Conservation (phyloP, 139 green algal species). For the Tetraselmis chui region DNA sequence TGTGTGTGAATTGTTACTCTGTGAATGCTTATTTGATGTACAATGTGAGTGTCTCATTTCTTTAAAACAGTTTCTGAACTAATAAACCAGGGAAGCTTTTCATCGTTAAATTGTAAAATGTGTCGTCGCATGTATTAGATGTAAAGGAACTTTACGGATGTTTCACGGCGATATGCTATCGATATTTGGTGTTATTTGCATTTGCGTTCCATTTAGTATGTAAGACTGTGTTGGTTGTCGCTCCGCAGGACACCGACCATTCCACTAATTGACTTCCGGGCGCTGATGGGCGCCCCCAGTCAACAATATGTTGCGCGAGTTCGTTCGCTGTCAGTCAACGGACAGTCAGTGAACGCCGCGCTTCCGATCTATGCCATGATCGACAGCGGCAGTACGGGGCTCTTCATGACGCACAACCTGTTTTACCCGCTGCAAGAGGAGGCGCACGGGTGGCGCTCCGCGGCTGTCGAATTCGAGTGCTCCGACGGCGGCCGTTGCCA, state of each 20-base stretch:
- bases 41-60: too few species aligned
- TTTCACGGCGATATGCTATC: too few species aligned
- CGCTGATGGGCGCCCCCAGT: background rate
- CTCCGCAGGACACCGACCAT: background rate
- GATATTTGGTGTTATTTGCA: too few species aligned
- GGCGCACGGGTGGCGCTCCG: background rate
- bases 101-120: too few species aligned
- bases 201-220: too few species aligned
- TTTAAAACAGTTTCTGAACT: too few species aligned
- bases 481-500: background rate
- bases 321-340: background rate
- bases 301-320: background rate
- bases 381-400: background rate
- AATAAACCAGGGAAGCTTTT: too few species aligned
- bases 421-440: background rate
- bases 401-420: background rate
- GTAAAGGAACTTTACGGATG: too few species aligned
- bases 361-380: background rate
- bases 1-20: too few species aligned
- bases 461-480: background rate
- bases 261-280: background rate
- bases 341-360: background rate
- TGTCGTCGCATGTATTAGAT: too few species aligned
- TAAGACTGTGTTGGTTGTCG: too few species aligned
- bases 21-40: too few species aligned